Evolutionary conservation across 129 eudicot genomes (phyloP), one percentile per base, ranked within the genome.

Genomic region (Tanacetum coccineum): DNA sequence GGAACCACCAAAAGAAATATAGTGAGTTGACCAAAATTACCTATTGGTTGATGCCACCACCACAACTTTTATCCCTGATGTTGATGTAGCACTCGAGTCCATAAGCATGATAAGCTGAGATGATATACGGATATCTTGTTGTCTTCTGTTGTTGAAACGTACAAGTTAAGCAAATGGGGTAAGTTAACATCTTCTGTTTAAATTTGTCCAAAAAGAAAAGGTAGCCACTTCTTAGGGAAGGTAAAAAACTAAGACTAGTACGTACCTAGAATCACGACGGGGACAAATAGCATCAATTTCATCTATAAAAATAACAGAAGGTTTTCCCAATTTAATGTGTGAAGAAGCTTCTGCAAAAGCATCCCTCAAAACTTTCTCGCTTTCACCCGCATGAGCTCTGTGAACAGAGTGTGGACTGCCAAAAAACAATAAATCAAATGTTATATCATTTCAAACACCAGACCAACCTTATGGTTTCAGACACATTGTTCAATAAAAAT

Each of bases 1-100:
- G 56, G 47, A 77, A 42, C 51, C 22, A 25, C 36, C 25, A 50
- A 61, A 55, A 42, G 30, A 14, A 70, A 71, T 26, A 55, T 14
- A 25, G 15, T 42, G 26, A 30, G 61, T 54, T 20, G 59, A 80
- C 18, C 30, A 62, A 60, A 71, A 58, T 77, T 59, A 93, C 98
- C 96, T 93, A 73, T 93, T 89, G 64, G 98, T 93, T 74, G 98
- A 88, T 70, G 96, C 98, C 45, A 93, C 92, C 75, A 93, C 98
- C 39, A 84, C 96, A 70, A 86, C 95, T 73, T 84, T 81, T 8
- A 78, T 80, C 66, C 72, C 84, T 66, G 82, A 77, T 57, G 82
- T 11, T 19, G 86, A 79, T 11, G 89, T 81, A 20, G 71, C 73
- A 75, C 72, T 82, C 20, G 91, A 84, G 71, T 93, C 98, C 98